Evolutionary conservation across 345 rosid species (phyloP).

Genomic region (Aurinia saxatilis): DNA sequence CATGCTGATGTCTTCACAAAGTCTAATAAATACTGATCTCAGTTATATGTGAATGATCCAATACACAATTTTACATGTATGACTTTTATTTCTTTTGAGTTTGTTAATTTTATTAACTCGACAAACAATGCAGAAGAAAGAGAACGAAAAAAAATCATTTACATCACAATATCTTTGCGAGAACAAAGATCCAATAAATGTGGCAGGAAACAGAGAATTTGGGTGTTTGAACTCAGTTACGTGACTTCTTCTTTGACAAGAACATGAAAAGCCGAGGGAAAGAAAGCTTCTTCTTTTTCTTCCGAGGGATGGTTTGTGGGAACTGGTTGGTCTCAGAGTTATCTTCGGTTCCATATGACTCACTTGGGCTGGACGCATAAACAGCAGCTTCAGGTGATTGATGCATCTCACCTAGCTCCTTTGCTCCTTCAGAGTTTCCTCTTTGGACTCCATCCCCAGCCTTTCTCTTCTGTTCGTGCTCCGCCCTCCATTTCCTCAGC

Average conservation of each 20-base stretch:
- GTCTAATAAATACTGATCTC: too few species aligned
- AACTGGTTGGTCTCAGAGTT: slow-evolving; percentile 19
- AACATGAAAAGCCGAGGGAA: slow-evolving; percentile 73
- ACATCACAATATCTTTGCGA: background rate
- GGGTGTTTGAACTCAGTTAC: slow-evolving; percentile 10
- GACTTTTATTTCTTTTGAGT: background rate
- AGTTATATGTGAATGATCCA: background rate
- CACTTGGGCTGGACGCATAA: slow-evolving; percentile 20
- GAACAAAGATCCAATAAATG: background rate
- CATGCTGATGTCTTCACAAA: too few species aligned
- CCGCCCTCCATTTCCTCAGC: slow-evolving; percentile 80
- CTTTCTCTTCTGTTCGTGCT: slow-evolving; percentile 66
- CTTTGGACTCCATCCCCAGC: slow-evolving; percentile 35
- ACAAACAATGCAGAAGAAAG: background rate
- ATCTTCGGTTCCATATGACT: slow-evolving; percentile 20
- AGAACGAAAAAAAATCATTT: background rate
- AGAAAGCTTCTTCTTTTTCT: slow-evolving; percentile 60
- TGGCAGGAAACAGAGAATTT: background rate
- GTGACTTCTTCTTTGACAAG: slow-evolving; percentile 49
- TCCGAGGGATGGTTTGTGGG: slow-evolving; percentile 31
- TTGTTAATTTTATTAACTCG: background rate
- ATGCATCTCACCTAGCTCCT: slow-evolving; percentile 2
- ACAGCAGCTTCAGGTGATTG: slow-evolving; percentile 23
- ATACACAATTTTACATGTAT: background rate
- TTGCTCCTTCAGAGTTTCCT: slow-evolving; percentile 27